These are phyloP conservation scores for Globisporangium splendens DNA, from an alignment of 352 stramenopile species.

Conservation along the genomic window DNA sequence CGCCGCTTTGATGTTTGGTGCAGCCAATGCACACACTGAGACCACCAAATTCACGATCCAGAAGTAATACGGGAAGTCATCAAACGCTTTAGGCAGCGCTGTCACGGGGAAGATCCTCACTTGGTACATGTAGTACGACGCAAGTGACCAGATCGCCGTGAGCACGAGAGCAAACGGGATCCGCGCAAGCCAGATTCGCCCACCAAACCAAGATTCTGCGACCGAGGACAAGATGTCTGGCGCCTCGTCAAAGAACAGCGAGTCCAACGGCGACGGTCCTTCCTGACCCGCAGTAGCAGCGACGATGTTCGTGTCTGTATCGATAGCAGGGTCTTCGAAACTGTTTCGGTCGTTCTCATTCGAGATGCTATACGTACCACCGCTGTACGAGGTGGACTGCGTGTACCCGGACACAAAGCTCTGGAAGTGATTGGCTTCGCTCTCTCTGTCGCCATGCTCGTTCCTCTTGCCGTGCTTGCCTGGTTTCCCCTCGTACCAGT, in stretches of 20 bases:
- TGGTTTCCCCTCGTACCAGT: conserved; percentile 35
- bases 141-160: conserved; percentile 30
- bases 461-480: conserved; percentile 15
- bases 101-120: conserved; percentile 29
- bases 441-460: conserved; percentile 14
- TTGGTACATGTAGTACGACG: conserved; percentile 18
- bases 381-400: conserved; percentile 26
- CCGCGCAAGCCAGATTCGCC: conserved; percentile 22
- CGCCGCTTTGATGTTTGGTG: conserved; percentile 23
- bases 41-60: conserved; percentile 34
- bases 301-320: conserved; percentile 8
- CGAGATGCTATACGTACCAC: conserved; percentile 14
- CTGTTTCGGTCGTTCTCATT: conserved; percentile 30
- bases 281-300: conserved; percentile 8
- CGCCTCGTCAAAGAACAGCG: conserved; percentile 24
- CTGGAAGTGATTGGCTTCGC: conserved; percentile 23
- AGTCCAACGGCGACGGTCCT: conserved; percentile 16
- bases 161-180: conserved; percentile 17
- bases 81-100: conserved; percentile 22
- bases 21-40: conserved; percentile 25
- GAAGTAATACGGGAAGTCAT: conserved; percentile 30
- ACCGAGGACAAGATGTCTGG: conserved; percentile 22
- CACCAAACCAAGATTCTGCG: conserved; percentile 21
- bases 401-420: conserved; percentile 30
- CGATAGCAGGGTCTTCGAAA: conserved; percentile 26